These are phyloP conservation scores for Coniophora puteana DNA, from an alignment of 1,284 basidiomycete species.

Conservation along the genomic window DNA sequence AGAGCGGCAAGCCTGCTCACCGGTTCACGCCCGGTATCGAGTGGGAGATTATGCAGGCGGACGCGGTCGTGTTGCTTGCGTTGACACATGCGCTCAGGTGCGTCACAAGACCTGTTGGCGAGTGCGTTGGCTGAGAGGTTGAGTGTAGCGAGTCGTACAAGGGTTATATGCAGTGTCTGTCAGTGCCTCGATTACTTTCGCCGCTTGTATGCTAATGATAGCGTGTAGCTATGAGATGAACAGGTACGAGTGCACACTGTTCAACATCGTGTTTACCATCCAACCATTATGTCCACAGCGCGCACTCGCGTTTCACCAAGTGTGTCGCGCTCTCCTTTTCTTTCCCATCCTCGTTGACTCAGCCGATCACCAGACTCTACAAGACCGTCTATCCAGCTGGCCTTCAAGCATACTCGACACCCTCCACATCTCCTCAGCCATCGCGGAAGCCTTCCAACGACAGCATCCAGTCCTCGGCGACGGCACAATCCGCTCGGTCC, in stretches of 20 bases:
- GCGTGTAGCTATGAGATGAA: slow-evolving; percentile 55
- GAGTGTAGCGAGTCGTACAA: slow-evolving; percentile 63
- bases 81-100: slow-evolving; percentile 68
- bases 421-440: slow-evolving; percentile 39
- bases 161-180: slow-evolving; percentile 78
- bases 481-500: slow-evolving; percentile 19
- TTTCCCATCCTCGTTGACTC: slow-evolving; percentile 1
- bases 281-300: slow-evolving; percentile 33
- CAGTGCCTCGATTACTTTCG: slow-evolving; percentile 20
- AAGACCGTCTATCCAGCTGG: slow-evolving; percentile 71
- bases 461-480: slow-evolving; percentile 19
- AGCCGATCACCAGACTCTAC: slow-evolving; percentile 47
- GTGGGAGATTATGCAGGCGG: slow-evolving; percentile 71
- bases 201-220: slow-evolving; percentile 6
- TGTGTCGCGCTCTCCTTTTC: slow-evolving; percentile 21
- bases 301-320: slow-evolving; percentile 73
- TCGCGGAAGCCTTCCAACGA: slow-evolving; percentile 35
- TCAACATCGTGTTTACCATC: slow-evolving; percentile 10
- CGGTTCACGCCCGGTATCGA: slow-evolving; percentile 62
- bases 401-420: slow-evolving; percentile 48
- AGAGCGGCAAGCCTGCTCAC: slow-evolving; percentile 31
- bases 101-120: slow-evolving; percentile 14
- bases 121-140: slow-evolving; percentile 2
- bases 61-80: slow-evolving; percentile 64
- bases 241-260: slow-evolving; percentile 35